phyloP scores from a whole-genome alignment of 805 yeast species.

The fission yeast (Schizosaccharomyces pombe) region DNA sequence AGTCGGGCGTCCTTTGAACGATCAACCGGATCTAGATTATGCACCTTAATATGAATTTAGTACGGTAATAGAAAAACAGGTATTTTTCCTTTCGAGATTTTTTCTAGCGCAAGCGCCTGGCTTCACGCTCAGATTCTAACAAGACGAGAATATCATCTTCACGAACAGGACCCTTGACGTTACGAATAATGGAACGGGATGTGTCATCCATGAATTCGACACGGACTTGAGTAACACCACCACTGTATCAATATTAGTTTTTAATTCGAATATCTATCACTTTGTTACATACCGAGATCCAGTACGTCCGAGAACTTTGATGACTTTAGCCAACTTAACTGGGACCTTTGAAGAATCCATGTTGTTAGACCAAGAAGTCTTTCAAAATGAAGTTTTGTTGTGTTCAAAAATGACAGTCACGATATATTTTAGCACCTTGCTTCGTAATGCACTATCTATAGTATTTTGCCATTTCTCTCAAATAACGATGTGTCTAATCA shows the following conservation, averaged over 20 bases:
- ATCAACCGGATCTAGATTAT: background rate
- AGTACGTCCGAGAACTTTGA: constrained; percentile 98
- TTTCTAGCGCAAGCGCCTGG: constrained; percentile 15
- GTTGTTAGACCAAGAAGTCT: background rate
- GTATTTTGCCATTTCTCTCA: too few species aligned
- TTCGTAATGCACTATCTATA: too few species aligned
- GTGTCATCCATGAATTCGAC: constrained; percentile 90
- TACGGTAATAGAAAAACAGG: background rate
- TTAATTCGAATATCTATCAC: background rate
- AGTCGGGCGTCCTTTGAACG: background rate
- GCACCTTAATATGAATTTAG: background rate
- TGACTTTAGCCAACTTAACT: constrained; percentile 97
- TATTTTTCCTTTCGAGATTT: background rate
- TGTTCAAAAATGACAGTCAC: background rate
- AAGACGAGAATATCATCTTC: constrained; percentile 95
- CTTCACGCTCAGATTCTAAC: constrained; percentile 99
- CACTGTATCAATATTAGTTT: background rate
- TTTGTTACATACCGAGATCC: constrained; percentile 99
- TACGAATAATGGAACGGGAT: constrained; percentile 88
- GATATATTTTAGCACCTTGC: too few species aligned
- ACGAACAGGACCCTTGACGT: constrained; percentile 77
- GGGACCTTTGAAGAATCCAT: constrained; percentile 28
- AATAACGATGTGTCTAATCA: too few species aligned
- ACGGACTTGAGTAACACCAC: constrained; percentile 75
- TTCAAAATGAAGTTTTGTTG: background rate